Base-by-base conservation (phyloP, 345 rosid species). In the Acer yangbiense region DNA sequence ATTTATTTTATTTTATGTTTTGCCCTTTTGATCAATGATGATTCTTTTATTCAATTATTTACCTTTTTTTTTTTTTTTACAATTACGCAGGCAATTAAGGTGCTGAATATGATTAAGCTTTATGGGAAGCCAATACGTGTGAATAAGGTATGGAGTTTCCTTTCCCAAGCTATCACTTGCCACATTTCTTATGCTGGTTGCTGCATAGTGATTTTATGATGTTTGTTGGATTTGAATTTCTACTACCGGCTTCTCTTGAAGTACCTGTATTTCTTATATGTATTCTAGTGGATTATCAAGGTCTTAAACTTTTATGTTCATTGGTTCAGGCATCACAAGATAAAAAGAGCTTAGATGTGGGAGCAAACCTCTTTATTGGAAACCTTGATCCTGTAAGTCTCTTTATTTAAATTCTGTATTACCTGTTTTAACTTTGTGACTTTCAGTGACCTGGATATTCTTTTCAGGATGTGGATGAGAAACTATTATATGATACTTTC, bases 321-420 rank as follows among this genome's bases (percentile, higher is more conserved):
- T n/a, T 79, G 76, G 72, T 80, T 71, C 81, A 96, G 99, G 98
- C 98, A 9, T 88, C 99, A 23, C 99, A 96, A 90, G 99, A 96
- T 86, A 96, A 96, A 83, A 96, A 96, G 89, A 96, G 97, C 77
- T 83, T 94, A 87, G 99, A 96, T 74, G 98, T 96, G 44, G 98
- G 99, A 68, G 99, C 99, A 46, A 96, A 96, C 81, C 97, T 96
- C 73, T 96, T 96, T 80, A 96, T 94, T 44, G 98, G 98, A 67
- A 96, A 96, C 84, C 97, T 96, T 78, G 99, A 96, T 73, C 94
- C 99, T 13, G 98, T 96, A 80, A 89, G 97, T 84, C 10, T 62
- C 35, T 73, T 78, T 74, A 3, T 1, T 61, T 63, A 50, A 41
- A 17, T 69, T 69, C 17, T 76, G 44, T 65, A 21, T 63, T 8